Conservation (phyloP, 2,329 filamentous ascomycete species). For the Aspergillus amoenus region DNA sequence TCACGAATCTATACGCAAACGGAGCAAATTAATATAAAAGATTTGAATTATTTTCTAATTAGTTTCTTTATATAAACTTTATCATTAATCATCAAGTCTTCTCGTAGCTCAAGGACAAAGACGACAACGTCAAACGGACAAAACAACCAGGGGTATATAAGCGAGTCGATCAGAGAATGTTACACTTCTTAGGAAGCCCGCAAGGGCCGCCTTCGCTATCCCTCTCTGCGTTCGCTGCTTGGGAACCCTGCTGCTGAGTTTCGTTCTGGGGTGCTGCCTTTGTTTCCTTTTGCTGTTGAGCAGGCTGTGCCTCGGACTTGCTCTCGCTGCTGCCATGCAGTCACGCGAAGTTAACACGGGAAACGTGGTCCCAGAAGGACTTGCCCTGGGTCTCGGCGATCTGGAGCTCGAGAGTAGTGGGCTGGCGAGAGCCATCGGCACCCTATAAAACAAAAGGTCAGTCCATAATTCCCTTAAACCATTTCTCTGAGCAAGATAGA, state of each 20-base stretch:
- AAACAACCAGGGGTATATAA: slow-evolving; percentile 9
- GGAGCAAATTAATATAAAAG: background rate
- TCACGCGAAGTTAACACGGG: slow-evolving; percentile 73
- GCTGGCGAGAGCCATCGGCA: slow-evolving; percentile 80
- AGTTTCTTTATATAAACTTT: slow-evolving; percentile 3
- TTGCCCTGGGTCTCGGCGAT: slow-evolving; percentile 82
- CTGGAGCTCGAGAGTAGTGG: slow-evolving; percentile 70
- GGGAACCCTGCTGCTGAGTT: slow-evolving; percentile 31
- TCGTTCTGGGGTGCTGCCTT: slow-evolving; percentile 20
- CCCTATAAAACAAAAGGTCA: slow-evolving; percentile 36
- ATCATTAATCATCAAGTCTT: slow-evolving; percentile 13
- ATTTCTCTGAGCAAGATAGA: slow-evolving; percentile 4
- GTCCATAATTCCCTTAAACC: background rate
- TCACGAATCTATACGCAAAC: background rate
- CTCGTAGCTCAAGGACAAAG: slow-evolving; percentile 12
- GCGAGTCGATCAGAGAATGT: slow-evolving; percentile 54
- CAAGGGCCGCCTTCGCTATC: slow-evolving; percentile 61
- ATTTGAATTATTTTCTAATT: slow-evolving; percentile 1
- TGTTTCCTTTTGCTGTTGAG: slow-evolving; percentile 17
- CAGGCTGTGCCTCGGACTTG: slow-evolving; percentile 29
- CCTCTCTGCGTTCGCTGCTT: slow-evolving; percentile 50
- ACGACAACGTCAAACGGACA: slow-evolving; percentile 9
- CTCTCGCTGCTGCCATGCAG: slow-evolving; percentile 62
- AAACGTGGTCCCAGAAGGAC: slow-evolving; percentile 73
- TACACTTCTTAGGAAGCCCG: slow-evolving; percentile 73